Evolutionary conservation across 2,329 filamentous ascomycete genomes (phyloP), one percentile per base, ranked within the genome.

Genomic region (Penicillium hesseltinei): DNA sequence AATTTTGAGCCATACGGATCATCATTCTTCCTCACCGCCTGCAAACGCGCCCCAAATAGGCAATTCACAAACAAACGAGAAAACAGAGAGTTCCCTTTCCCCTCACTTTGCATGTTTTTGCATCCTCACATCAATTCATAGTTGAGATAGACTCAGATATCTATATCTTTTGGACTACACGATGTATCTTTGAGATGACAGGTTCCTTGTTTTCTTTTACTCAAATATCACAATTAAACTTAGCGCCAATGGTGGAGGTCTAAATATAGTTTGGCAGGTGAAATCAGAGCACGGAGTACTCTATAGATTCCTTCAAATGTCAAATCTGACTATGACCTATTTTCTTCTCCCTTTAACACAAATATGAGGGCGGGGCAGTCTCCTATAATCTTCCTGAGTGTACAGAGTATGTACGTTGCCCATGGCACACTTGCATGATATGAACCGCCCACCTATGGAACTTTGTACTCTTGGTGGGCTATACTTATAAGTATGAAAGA

Each of bases 61-160:
- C 58, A 75, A 71, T 66, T 56, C 54, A 60, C 59, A 70, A 74
- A 74, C 72, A 74, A 67, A 62, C 42, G 46, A 27, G 36, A 25
- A 27, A 36, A 35, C 17, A 9, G 5, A 1, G 19, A 23, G 21
- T 48, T 48, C 25, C 42, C 48, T 45, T 48, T 48, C 33, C 42
- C 48, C 52, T 54, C 44, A 49, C 7, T 17, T 21, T 27, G 11
- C 8, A 25, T 35, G 9, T 13, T 31, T 19, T 13, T 46, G 8
- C 10, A 19, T 17, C 19, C 35, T 23, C 10, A 39, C 5, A 11
- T 27, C 35, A 29, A 42, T 35, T 40, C 10, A 13, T 3, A n/a
- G 13, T 10, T 21, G 11, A 46, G 17, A 11, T 27, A 15, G 13
- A 38, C 2, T 23, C 17, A 40, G 4, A 21, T 21, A 42, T 31